Evolutionary conservation across 495 filamentous ascomycete genomes (phyloP).

Genomic region (Neurospora sublineolata): DNA sequence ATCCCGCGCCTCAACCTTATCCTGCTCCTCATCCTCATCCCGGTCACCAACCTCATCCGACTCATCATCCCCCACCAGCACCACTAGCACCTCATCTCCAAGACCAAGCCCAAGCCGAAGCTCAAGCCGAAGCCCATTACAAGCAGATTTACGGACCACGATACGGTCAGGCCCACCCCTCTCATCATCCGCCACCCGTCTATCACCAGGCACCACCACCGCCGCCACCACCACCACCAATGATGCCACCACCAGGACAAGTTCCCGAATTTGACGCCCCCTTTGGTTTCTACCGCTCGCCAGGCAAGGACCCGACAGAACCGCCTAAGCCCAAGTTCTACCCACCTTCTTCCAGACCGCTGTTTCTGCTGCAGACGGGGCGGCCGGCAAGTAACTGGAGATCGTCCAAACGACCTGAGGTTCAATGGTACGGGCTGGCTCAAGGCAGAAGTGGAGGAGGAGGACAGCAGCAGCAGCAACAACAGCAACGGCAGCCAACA

Average conservation of each 20-base stretch:
- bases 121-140: not conserved
- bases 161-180: not conserved
- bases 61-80: not conserved
- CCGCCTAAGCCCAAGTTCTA: not conserved
- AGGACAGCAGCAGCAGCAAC: not conserved
- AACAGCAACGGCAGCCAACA: not conserved
- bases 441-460: not conserved
- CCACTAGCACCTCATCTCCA: not conserved
- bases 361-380: not conserved
- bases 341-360: not conserved
- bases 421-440: not conserved
- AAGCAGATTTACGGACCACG: not conserved
- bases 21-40: not conserved
- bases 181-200: not conserved
- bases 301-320: not conserved
- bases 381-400: not conserved
- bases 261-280: not conserved
- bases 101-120: not conserved
- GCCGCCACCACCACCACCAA: not conserved
- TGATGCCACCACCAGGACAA: not conserved
- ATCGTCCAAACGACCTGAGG: not conserved
- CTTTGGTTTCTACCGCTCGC: not conserved
- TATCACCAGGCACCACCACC: not conserved
- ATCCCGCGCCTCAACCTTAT: not conserved
- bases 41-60: not conserved